These are phyloP conservation scores for Phytophthora ohioensis DNA, from an alignment of 352 stramenopile species.

Conservation along the genomic window DNA sequence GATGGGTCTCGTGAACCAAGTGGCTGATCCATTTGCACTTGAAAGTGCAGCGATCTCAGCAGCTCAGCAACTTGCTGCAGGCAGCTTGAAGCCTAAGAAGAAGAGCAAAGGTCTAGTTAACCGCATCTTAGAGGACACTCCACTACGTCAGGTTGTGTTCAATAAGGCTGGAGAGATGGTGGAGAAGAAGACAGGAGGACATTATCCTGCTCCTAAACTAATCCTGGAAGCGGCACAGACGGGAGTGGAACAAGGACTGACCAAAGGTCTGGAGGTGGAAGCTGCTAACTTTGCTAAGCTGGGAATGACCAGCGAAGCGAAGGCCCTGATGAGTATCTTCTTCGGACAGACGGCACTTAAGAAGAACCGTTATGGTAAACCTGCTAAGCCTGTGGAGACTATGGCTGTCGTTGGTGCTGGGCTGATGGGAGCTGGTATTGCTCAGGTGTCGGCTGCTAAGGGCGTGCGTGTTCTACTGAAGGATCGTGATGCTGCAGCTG, in stretches of 20 bases:
- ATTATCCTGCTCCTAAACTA: slow-evolving; percentile 96
- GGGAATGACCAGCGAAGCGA: slow-evolving; percentile 94
- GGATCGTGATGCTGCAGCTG: slow-evolving; percentile 91
- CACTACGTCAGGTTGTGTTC: slow-evolving; percentile 93
- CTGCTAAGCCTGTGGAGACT: slow-evolving; percentile 88
- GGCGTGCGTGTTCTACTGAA: slow-evolving; percentile 96
- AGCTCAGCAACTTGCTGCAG: slow-evolving; percentile 90
- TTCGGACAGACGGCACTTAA: slow-evolving; percentile 98
- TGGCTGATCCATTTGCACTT: slow-evolving; percentile 91
- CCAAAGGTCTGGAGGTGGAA: slow-evolving; percentile 93
- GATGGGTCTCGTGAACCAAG: slow-evolving; percentile 97
- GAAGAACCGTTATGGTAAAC: slow-evolving; percentile 96
- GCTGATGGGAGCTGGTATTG: slow-evolving; percentile 98
- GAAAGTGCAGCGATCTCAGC: slow-evolving; percentile 92
- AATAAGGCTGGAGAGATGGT: slow-evolving; percentile 97
- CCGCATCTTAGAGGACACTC: slow-evolving; percentile 95
- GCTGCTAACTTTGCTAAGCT: slow-evolving; percentile 96
- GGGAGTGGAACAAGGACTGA: slow-evolving; percentile 83
- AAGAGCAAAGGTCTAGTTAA: slow-evolving; percentile 89
- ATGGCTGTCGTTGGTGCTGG: slow-evolving; percentile 97
- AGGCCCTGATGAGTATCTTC: slow-evolving; percentile 98
- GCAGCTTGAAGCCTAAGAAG: slow-evolving; percentile 94
- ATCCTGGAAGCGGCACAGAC: slow-evolving; percentile 94
- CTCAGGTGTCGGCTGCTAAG: slow-evolving; percentile 96
- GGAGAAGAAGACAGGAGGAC: slow-evolving; percentile 96